Conservation (phyloP, 257 asterid species). For the Capsicum baccatum region DNA sequence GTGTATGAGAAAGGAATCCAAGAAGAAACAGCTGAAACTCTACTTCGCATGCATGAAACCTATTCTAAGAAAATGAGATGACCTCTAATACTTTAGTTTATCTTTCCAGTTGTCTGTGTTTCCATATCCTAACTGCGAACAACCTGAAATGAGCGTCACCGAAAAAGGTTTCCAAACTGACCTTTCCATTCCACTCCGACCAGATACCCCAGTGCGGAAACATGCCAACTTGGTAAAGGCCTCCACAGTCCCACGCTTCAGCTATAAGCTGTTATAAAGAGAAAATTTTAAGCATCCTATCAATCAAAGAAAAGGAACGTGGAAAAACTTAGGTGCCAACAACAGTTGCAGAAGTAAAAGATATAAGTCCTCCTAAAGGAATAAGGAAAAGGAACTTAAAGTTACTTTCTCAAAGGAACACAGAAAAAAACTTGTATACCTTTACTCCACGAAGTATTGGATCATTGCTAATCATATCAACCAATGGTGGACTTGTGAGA, state of each 20-base stretch:
- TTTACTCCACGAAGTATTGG: constrained; percentile 88
- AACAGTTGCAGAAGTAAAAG: constrained; percentile 19
- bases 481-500: constrained; percentile 79
- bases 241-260: constrained; percentile 99
- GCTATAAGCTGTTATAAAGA: constrained; percentile 76
- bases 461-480: constrained; percentile 95
- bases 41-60: background rate
- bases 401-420: background rate
- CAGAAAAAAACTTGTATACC: constrained; percentile 47
- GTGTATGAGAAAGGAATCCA: background rate
- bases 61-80: constrained; percentile 9
- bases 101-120: background rate
- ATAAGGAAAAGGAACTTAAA: background rate
- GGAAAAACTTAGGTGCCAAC: background rate
- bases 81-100: background rate
- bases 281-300: background rate
- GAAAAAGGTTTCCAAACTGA: constrained; percentile 36
- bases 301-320: constrained; percentile 27
- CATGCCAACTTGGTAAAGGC: constrained; percentile 94
- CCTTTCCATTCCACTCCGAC: constrained; percentile 99
- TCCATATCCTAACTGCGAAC: background rate
- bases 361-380: background rate
- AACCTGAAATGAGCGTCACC: background rate
- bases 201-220: constrained; percentile 98
- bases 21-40: background rate